These are phyloP conservation scores for Botryobasidium botryosum DNA, from an alignment of 768 basidiomycete species.

Conservation along the genomic window DNA sequence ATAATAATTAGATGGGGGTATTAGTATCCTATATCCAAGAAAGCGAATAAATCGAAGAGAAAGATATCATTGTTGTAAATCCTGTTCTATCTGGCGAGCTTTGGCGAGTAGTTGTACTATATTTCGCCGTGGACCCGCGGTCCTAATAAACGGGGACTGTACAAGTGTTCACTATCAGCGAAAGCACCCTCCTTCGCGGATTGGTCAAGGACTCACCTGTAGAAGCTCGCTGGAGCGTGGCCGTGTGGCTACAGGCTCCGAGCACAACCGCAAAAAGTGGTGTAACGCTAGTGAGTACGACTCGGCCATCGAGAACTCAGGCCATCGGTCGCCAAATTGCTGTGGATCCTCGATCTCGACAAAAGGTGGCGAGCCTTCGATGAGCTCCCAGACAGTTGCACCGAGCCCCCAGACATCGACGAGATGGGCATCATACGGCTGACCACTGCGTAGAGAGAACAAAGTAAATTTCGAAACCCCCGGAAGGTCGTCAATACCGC, in stretches of 20 bases:
- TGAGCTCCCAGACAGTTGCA: conserved; percentile 72
- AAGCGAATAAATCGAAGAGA: background rate
- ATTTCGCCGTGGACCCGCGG: conserved; percentile 1
- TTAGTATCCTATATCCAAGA: conserved; percentile 1
- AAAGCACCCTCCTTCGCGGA: background rate
- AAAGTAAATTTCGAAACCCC: background rate
- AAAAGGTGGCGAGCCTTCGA: conserved; percentile 60
- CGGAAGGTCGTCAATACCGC: background rate
- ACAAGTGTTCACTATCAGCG: background rate
- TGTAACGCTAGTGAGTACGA: conserved; percentile 52
- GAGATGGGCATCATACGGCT: conserved; percentile 50
- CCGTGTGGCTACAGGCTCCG: conserved; percentile 37
- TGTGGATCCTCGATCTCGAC: conserved; percentile 31
- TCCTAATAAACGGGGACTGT: conserved; percentile 4
- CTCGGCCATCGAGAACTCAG: conserved; percentile 38
- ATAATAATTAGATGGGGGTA: conserved; percentile 13
- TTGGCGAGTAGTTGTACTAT: conserved; percentile 4
- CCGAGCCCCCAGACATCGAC: conserved; percentile 72
- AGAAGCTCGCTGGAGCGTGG: conserved; percentile 40
- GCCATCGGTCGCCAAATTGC: conserved; percentile 43
- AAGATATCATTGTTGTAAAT: conserved; percentile 1
- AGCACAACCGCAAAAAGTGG: conserved; percentile 53
- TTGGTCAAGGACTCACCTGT: conserved; percentile 28
- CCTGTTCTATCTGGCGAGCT: conserved; percentile 5
- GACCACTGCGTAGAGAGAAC: conserved; percentile 26